These are phyloP conservation scores for Pseudogymnoascus sp. DNA, from an alignment of 2,329 filamentous ascomycete genomes.

Conservation along the genomic window DNA sequence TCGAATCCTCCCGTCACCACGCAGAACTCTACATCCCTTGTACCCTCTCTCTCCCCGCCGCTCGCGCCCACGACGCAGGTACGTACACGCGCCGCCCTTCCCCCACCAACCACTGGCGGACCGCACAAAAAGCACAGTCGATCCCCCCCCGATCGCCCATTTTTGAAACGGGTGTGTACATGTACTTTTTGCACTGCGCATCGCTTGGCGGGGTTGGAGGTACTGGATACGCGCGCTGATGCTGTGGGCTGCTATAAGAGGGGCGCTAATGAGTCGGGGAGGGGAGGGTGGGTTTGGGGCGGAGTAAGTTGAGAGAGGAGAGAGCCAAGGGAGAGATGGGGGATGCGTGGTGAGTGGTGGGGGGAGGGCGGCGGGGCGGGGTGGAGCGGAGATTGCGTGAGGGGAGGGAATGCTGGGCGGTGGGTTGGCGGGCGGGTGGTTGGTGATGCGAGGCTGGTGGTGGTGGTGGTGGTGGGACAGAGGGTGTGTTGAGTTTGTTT, in stretches of 20 bases:
- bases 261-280: constrained; percentile 53
- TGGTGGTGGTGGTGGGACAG: constrained; percentile 25
- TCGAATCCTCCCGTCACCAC: background rate
- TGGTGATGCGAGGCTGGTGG: no score
- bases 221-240: constrained; percentile 43
- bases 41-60: no score
- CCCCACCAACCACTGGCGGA: background rate
- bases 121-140: background rate
- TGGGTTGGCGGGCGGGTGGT: constrained; percentile 52
- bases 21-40: background rate
- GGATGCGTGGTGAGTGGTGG: constrained; percentile 18
- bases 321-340: constrained; percentile 48
- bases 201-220: constrained; percentile 38
- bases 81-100: background rate
- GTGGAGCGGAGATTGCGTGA: constrained; percentile 52
- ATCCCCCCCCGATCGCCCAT: background rate
- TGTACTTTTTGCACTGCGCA: constrained; percentile 30
- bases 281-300: constrained; percentile 55
- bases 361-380: constrained; percentile 48
- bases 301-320: constrained; percentile 47
- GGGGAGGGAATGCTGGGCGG: constrained; percentile 46
- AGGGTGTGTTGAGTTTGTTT: background rate
- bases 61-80: background rate
- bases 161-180: background rate
- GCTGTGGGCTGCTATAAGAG: constrained; percentile 45